Percentiles rank a stretch among this genome's conserved stretches.
These are phyloP conservation scores for Pseudogymnoascus sp. DNA, from an alignment of 2,329 filamentous ascomycete genomes.

Conservation along the genomic window DNA sequence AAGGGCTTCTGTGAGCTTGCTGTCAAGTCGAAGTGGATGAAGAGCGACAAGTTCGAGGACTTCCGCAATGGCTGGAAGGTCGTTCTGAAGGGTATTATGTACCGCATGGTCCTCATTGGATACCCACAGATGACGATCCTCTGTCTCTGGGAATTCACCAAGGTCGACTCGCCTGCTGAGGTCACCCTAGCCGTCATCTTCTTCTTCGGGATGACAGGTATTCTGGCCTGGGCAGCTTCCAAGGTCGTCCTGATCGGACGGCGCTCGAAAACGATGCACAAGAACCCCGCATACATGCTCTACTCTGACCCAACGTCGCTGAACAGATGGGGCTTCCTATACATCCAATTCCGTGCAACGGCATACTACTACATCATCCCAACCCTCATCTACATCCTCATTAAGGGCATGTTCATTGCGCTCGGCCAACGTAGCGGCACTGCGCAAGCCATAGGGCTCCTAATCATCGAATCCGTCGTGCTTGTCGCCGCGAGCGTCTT, in stretches of 20 bases:
- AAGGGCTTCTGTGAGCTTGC: slow-evolving; percentile 73
- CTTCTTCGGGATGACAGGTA: slow-evolving; percentile 68
- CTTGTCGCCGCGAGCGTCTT: slow-evolving; percentile 71
- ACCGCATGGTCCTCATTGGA: slow-evolving; percentile 80
- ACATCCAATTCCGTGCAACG: slow-evolving; percentile 91
- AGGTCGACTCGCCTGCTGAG: slow-evolving; percentile 74
- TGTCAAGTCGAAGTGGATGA: slow-evolving; percentile 67
- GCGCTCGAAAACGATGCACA: slow-evolving; percentile 82
- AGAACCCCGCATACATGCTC: slow-evolving; percentile 92
- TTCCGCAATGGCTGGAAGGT: slow-evolving; percentile 93
- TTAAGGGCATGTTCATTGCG: slow-evolving; percentile 85
- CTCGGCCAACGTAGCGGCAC: slow-evolving; percentile 63
- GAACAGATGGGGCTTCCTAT: slow-evolving; percentile 97
- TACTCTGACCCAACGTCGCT: slow-evolving; percentile 90
- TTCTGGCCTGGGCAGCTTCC: slow-evolving; percentile 75
- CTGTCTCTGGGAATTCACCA: slow-evolving; percentile 88
- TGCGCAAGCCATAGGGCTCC: slow-evolving; percentile 71
- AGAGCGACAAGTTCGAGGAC: slow-evolving; percentile 77
- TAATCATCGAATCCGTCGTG: slow-evolving; percentile 72
- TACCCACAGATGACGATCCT: slow-evolving; percentile 87
- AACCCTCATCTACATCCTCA: slow-evolving; percentile 64
- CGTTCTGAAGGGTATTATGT: slow-evolving; percentile 86
- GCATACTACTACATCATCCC: slow-evolving; percentile 93
- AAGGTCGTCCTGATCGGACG: slow-evolving; percentile 87
- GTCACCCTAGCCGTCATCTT: slow-evolving; percentile 84